Percentiles rank a stretch among this genome's conserved stretches.
Conservation (phyloP, 768 basidiomycete genomes). For the Fistulinella prunicolor region DNA sequence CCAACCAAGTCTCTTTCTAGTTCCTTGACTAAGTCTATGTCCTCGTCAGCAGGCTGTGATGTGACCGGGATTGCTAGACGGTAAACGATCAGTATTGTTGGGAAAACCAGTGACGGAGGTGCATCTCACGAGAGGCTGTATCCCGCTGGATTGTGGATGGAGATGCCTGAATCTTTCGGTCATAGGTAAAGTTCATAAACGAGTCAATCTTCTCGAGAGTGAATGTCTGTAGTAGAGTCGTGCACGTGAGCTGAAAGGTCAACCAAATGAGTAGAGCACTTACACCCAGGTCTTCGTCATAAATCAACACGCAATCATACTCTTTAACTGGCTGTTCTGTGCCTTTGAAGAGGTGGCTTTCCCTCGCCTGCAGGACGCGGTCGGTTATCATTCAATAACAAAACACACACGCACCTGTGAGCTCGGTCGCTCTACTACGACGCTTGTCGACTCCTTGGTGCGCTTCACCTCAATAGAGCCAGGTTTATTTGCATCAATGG, state of each 20-base stretch:
- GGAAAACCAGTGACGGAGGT: too few relatives aligned
- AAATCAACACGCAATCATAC: conserved; percentile 75
- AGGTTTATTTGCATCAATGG: conserved; percentile 61
- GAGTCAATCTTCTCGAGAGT: conserved; percentile 77
- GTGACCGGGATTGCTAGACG: conserved; percentile 18
- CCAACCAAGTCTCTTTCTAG: conserved; percentile 26
- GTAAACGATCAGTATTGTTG: conserved; percentile 1
- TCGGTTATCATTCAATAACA: background rate
- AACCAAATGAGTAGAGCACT: conserved; percentile 21
- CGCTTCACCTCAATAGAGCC: conserved; percentile 63
- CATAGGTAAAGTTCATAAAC: conserved; percentile 51
- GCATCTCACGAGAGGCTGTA: conserved; percentile 26
- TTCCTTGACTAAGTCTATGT: conserved; percentile 28
- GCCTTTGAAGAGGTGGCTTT: conserved; percentile 57
- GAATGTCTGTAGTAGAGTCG: conserved; percentile 49
- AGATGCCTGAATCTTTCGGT: conserved; percentile 39
- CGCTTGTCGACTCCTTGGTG: conserved; percentile 47
- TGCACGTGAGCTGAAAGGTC: conserved; percentile 8
- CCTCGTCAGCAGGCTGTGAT: conserved; percentile 26
- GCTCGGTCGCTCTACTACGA: conserved; percentile 65
- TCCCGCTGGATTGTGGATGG: conserved; percentile 17
- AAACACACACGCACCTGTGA: conserved; percentile 45
- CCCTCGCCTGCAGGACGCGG: conserved; percentile 40
- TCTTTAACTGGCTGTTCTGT: conserved; percentile 59
- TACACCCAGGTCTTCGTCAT: conserved; percentile 72